Conservation (phyloP, 768 basidiomycete species). For the Mycena chlorophos region DNA sequence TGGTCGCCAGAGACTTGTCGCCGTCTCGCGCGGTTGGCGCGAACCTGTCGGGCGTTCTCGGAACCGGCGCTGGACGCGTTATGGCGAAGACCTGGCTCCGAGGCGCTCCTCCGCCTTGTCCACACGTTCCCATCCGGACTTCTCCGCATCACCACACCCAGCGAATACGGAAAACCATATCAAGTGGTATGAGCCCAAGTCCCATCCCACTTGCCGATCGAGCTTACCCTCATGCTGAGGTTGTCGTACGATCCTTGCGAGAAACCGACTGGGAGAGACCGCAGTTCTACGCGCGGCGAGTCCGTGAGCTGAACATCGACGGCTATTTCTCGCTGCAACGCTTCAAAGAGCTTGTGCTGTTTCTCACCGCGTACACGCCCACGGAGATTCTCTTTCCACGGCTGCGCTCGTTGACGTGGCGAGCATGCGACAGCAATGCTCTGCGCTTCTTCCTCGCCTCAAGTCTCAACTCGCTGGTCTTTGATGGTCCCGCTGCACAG, state of each 20-base stretch:
- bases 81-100: neutral
- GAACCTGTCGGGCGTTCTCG: neutral
- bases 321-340: neutral
- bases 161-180: neutral
- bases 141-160: neutral
- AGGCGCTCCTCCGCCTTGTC: neutral
- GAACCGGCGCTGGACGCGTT: neutral
- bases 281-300: neutral
- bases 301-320: neutral
- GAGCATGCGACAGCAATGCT: neutral
- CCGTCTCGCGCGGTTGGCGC: neutral
- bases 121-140: neutral
- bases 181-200: neutral
- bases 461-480: no score
- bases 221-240: no score
- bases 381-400: neutral
- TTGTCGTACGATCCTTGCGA: no score
- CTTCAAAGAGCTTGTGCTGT: neutral
- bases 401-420: neutral
- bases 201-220: no score
- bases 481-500: neutral
- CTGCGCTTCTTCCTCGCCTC: no score
- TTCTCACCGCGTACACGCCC: neutral
- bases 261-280: neutral
- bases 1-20: neutral